Conservation (phyloP, 1,284 basidiomycete genomes). For the Fistulinella cinereoalba region DNA sequence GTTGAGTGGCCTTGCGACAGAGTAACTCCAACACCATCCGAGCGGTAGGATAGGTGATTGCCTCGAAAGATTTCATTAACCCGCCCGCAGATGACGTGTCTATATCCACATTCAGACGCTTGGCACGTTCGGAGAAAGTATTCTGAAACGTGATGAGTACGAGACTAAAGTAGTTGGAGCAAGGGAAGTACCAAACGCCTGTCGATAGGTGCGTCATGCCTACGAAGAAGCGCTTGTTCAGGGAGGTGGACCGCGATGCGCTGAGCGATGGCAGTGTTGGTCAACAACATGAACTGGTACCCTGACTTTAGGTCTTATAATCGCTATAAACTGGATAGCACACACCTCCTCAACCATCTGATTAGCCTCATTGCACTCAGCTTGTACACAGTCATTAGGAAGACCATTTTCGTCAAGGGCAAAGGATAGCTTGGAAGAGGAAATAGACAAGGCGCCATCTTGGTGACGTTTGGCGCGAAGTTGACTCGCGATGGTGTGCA, state of each 20-base stretch:
- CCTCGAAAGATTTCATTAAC: conserved; percentile 80
- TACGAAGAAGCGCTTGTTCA: conserved; percentile 91
- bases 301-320: conserved; percentile 3
- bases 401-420: conserved; percentile 79
- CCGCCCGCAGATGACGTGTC: conserved; percentile 80
- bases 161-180: background rate
- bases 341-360: conserved; percentile 85
- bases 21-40: conserved; percentile 77
- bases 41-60: conserved; percentile 70
- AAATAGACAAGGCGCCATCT: conserved; percentile 75
- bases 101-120: conserved; percentile 79
- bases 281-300: conserved; percentile 85
- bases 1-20: conserved; percentile 85
- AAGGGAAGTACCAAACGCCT: conserved; percentile 68
- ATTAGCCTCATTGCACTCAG: conserved; percentile 71
- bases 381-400: conserved; percentile 76
- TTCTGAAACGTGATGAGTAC: conserved; percentile 45
- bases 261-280: conserved; percentile 89
- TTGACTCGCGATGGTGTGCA: conserved; percentile 71
- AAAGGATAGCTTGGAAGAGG: conserved; percentile 77
- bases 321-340: conserved; percentile 1
- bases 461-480: conserved; percentile 76
- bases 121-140: conserved; percentile 76
- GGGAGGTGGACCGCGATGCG: conserved; percentile 92
- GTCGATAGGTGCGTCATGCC: conserved; percentile 91